Evolutionary conservation across 306 rosid genomes (phyloP).

Genomic region (Cucumis cinereus): DNA sequence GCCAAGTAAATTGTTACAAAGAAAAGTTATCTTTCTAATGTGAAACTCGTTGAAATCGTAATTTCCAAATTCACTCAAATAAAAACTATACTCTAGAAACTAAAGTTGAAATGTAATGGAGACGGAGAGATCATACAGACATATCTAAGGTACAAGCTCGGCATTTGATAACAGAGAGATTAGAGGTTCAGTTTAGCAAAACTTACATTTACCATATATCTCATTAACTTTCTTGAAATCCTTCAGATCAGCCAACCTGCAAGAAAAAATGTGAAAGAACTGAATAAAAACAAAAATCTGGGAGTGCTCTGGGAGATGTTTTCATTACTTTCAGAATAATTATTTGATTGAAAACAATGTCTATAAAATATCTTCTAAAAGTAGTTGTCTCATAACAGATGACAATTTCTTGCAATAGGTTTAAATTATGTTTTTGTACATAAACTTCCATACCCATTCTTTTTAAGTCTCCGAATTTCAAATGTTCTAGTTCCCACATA

Average conservation of each 20-base stretch:
- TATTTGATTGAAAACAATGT: not conserved
- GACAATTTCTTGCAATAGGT: not conserved
- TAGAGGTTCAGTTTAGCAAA: not conserved
- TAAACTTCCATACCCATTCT: not conserved
- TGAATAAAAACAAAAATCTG: not conserved
- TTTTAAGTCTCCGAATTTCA: not conserved
- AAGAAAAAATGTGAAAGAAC: constrained; percentile 8
- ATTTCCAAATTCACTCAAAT: not conserved
- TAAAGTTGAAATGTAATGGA: not conserved
- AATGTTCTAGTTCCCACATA: not conserved
- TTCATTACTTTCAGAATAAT: not conserved
- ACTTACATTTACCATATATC: constrained; percentile 88
- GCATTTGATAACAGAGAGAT: not conserved
- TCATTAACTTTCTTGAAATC: constrained; percentile 79
- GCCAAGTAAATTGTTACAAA: not conserved
- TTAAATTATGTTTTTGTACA: not conserved
- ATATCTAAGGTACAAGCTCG: not conserved
- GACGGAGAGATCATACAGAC: not conserved
- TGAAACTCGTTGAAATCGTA: not conserved
- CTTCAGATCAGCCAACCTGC: constrained; percentile 90
- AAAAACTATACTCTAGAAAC: not conserved
- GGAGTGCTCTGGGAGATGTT: not conserved
- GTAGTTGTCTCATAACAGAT: not conserved
- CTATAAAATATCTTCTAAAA: not conserved
- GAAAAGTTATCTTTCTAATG: not conserved